These are phyloP conservation scores for Penicillium griseofulvum DNA, from an alignment of 2,329 filamentous ascomycete genomes.

Conservation along the genomic window DNA sequence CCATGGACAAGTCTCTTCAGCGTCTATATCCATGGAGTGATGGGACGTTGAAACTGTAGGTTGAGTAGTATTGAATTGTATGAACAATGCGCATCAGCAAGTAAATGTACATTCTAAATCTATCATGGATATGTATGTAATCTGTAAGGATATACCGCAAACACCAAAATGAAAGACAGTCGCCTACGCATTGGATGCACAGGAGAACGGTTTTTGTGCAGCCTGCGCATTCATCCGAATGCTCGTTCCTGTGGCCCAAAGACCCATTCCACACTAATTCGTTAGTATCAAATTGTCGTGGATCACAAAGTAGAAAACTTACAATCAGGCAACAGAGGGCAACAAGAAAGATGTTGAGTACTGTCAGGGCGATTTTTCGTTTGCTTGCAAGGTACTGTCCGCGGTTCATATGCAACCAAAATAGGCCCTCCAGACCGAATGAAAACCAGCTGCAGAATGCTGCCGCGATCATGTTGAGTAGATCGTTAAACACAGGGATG, in stretches of 20 bases:
- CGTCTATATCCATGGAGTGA: too few species aligned
- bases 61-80: background rate
- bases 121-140: background rate
- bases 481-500: conserved; percentile 65
- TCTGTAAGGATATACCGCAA: background rate
- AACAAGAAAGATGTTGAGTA: background rate
- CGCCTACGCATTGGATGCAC: background rate
- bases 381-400: conserved; percentile 24
- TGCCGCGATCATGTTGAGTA: conserved; percentile 58
- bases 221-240: background rate
- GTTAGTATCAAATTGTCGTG: background rate
- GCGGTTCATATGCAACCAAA: conserved; percentile 37
- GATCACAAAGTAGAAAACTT: background rate
- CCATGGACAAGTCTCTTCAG: too few species aligned
- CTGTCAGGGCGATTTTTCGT: background rate
- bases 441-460: conserved; percentile 6
- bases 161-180: background rate
- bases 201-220: background rate
- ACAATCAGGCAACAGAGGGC: background rate
- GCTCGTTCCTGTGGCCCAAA: conserved; percentile 22
- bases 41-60: background rate
- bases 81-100: background rate
- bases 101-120: background rate
- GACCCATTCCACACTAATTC: conserved; percentile 24
- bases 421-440: conserved; percentile 18